These are phyloP conservation scores for Taiozyma sp. DNA, from an alignment of 1,139 yeast species.

Conservation along the genomic window DNA sequence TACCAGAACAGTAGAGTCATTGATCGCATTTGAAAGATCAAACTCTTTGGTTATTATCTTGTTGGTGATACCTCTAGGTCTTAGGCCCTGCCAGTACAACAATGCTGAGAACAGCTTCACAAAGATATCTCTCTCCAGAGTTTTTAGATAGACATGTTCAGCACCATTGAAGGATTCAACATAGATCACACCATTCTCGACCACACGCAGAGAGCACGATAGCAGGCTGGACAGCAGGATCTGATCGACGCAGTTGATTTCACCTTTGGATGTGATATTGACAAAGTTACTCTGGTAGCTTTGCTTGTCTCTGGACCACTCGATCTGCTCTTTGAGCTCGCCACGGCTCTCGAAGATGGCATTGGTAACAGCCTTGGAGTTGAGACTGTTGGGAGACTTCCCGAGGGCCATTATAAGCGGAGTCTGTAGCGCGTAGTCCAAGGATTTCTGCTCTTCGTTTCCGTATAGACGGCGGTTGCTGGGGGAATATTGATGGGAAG, in stretches of 20 bases:
- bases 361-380: slow-evolving; percentile 2
- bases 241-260: slow-evolving; percentile 12
- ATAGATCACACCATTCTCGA: slow-evolving; percentile 8
- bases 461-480: not conserved
- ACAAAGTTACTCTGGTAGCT: slow-evolving; percentile 22
- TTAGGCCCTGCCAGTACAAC: slow-evolving; percentile 60
- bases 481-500: not conserved
- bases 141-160: slow-evolving; percentile 39
- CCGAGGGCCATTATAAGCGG: not conserved
- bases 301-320: slow-evolving; percentile 23
- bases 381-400: not conserved
- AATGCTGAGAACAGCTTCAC: slow-evolving; percentile 45
- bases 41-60: slow-evolving; percentile 11
- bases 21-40: not conserved
- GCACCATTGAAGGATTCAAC: slow-evolving; percentile 4
- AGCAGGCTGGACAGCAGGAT: slow-evolving; percentile 33
- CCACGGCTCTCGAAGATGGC: slow-evolving; percentile 21
- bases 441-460: not conserved
- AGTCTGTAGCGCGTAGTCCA: not conserved
- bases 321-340: slow-evolving; percentile 24
- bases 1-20: slow-evolving; percentile 40
- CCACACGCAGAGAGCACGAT: slow-evolving; percentile 29
- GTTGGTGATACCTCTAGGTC: slow-evolving; percentile 50
- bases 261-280: slow-evolving; percentile 22
- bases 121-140: slow-evolving; percentile 40